phyloP scores from a whole-genome alignment of 805 yeast species.

The Tetrapisispora phaffii region DNA sequence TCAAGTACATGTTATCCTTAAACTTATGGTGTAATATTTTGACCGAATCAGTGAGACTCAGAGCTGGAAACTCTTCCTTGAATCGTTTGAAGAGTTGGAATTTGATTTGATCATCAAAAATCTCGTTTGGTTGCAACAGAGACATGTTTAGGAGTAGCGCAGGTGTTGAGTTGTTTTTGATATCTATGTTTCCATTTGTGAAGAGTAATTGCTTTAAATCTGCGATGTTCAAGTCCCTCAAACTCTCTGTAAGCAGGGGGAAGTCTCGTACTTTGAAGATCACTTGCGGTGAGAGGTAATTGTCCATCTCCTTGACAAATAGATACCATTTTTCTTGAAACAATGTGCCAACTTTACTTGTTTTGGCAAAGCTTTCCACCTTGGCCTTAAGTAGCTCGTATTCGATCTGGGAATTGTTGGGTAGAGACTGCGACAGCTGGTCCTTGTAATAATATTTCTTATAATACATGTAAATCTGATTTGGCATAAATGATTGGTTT shows the following conservation, averaged over 20 bases:
- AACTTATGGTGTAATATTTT: constrained; percentile 8
- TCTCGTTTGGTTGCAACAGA: constrained; percentile 9
- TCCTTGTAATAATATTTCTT: neutral
- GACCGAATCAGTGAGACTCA: constrained; percentile 6
- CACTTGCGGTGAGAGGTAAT: constrained; percentile 6
- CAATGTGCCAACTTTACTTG: constrained; percentile 9
- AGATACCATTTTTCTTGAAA: constrained; percentile 28
- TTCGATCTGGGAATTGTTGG: constrained; percentile 4
- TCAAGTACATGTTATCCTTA: constrained; percentile 5
- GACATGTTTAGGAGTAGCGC: constrained; percentile 21
- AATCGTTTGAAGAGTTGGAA: constrained; percentile 9
- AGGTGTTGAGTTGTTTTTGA: constrained; percentile 15
- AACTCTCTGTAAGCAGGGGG: constrained; percentile 15
- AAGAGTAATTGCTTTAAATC: constrained; percentile 3
- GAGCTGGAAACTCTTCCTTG: constrained; percentile 2
- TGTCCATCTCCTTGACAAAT: constrained; percentile 24
- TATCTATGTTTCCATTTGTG: constrained; percentile 7
- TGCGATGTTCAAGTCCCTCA: constrained; percentile 6
- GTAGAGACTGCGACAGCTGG: neutral
- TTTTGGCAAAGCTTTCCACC: constrained; percentile 24
- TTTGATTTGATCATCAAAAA: constrained; percentile 4
- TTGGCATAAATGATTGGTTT: constrained; percentile 18
- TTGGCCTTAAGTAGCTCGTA: constrained; percentile 20
- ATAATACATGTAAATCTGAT: constrained; percentile 17
- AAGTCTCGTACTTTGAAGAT: constrained; percentile 19